Conservation (phyloP, 2,329 filamentous ascomycete genomes). For the Nothopassalora personata region DNA sequence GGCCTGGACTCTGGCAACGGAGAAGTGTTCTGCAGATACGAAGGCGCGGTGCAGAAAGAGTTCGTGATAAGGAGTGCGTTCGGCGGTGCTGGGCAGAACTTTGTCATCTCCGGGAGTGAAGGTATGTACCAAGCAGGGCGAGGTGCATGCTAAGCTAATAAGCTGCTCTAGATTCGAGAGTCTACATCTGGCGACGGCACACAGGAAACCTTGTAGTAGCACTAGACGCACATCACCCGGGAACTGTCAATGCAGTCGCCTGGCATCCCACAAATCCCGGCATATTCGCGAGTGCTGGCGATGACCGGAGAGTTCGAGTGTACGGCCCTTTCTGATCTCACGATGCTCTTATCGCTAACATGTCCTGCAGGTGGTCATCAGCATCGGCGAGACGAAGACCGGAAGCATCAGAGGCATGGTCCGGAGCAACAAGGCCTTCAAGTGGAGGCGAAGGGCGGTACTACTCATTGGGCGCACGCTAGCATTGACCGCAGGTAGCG, state of each 20-base stretch:
- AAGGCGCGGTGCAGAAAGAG: constrained; percentile 67
- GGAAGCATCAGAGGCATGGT: background rate
- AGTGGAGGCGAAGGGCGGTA: constrained; percentile 3
- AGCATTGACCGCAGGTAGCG: background rate
- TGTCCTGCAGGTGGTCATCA: background rate
- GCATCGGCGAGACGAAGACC: background rate
- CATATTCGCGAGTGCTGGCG: constrained; percentile 86
- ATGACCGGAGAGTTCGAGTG: constrained; percentile 82
- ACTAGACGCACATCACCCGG: constrained; percentile 66
- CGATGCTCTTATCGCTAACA: constrained; percentile 3
- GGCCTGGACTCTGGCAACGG: constrained; percentile 72
- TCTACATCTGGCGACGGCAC: constrained; percentile 89
- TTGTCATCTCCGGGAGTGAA: constrained; percentile 87
- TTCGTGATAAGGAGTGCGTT: constrained; percentile 79
- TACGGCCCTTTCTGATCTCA: constrained; percentile 43
- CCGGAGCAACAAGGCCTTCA: background rate
- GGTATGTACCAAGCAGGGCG: constrained; percentile 46
- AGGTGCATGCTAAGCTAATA: background rate
- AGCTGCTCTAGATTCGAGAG: constrained; percentile 50
- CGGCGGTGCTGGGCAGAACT: constrained; percentile 86
- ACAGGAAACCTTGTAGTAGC: constrained; percentile 71
- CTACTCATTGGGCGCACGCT: constrained; percentile 2
- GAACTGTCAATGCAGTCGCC: constrained; percentile 77
- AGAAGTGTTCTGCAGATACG: constrained; percentile 66
- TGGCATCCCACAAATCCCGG: constrained; percentile 82